Evolutionary conservation across 495 filamentous ascomycete species (phyloP), one percentile per base, ranked within the genome.

Genomic region (Xylaria palmicola): DNA sequence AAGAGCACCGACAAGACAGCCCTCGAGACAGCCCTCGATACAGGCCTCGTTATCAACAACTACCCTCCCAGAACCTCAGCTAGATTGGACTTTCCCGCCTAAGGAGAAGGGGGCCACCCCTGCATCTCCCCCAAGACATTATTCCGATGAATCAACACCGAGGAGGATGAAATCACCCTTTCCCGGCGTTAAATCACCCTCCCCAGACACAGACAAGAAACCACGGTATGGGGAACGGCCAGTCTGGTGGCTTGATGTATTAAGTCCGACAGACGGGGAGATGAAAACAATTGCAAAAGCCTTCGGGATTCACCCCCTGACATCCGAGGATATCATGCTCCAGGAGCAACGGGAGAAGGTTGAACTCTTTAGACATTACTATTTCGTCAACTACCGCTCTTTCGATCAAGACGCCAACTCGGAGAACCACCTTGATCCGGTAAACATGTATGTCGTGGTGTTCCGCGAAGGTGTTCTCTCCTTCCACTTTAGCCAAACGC

Each of bases 271-370:
- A 6, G 91, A 96, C 53, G 83, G 86, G 10, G 94, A 98, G 75
- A 96, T 98, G 90, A 88, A 88, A 59, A 86, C 94, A 30, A 79
- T 98, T 20, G 86, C 92, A 37, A 96, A 96, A 70, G 85, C 93
- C 0, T 98, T 98, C 71, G 88, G 90, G 7, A 96, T 98, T 50
- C 94, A 98, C 73, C 92, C 93, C 2, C 76, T 98, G 49, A 98
- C 94, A 0, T 87, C 90, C 20, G 94, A 98, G 71, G 94, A 98
- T 73, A 98, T 98, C 73, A 87, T 97, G 85, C 87, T 96, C 78
- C 90, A 98, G 71, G 94, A 98, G 77, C 88, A 90, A 45, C 91
- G 94, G 9, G 94, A 98, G 68, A 98, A 98, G 76, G 95, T 98
- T 7, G 94, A 98, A 75, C 84, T 98, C 6, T 98, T 98, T 79